These are phyloP conservation scores for Ustilago loliicola DNA, from an alignment of 1,284 basidiomycete genomes.

Conservation along the genomic window DNA sequence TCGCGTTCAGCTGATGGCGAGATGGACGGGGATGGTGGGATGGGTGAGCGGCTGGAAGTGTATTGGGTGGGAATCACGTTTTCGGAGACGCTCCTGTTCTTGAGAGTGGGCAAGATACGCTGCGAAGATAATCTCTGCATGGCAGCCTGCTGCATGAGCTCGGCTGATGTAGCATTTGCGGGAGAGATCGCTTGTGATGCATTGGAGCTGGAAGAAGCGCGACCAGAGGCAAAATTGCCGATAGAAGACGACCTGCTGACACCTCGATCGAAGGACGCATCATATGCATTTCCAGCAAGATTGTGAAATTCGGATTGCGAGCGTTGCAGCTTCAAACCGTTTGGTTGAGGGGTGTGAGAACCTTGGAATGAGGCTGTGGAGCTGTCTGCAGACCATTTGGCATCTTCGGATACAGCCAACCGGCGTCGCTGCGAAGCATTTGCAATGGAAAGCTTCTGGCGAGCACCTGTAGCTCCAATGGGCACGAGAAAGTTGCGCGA, in stretches of 20 bases:
- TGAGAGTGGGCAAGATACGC: conserved; percentile 21
- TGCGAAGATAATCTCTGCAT: conserved; percentile 50
- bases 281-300: conserved; percentile 2
- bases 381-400: conserved; percentile 16
- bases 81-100: conserved; percentile 26
- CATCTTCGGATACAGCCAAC: conserved; percentile 40
- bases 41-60: conserved; percentile 8
- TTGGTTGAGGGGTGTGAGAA: not conserved
- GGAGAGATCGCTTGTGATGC: conserved; percentile 6
- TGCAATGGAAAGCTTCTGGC: conserved; percentile 62
- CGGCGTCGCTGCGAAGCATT: conserved; percentile 56
- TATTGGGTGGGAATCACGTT: conserved; percentile 9
- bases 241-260: conserved; percentile 28
- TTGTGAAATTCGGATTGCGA: conserved; percentile 30
- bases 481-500: conserved; percentile 63
- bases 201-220: not conserved
- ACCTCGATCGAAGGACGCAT: not conserved
- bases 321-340: conserved; percentile 13
- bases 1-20: conserved; percentile 2
- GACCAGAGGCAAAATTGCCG: not conserved
- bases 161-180: conserved; percentile 16
- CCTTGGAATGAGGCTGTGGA: not conserved
- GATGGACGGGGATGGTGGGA: not conserved
- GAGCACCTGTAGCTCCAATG: conserved; percentile 62
- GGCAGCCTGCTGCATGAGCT: conserved; percentile 45